Percentiles rank a stretch among this genome's conserved stretches.
phyloP scores from a whole-genome alignment of 176 grass and related monocot genomes.

The Poa pratensis region DNA sequence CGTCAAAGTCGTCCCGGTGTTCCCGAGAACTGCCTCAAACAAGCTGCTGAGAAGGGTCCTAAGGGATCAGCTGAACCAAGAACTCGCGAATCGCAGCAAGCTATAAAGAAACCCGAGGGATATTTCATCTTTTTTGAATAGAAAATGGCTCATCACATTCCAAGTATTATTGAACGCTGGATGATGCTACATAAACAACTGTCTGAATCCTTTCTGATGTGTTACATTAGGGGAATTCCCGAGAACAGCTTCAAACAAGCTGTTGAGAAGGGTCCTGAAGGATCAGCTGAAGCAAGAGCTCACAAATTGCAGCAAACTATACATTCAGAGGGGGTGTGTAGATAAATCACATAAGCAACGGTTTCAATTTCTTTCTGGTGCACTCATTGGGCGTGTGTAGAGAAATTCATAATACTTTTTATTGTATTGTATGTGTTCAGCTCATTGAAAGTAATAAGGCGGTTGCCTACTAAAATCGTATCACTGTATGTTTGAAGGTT shows the following conservation, averaged over 20 bases:
- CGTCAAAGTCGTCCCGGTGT: conserved; percentile 82
- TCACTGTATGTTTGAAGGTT: background rate
- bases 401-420: background rate
- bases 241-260: too few species aligned
- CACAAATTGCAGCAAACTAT: too few species aligned
- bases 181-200: too few species aligned
- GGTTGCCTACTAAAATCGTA: background rate
- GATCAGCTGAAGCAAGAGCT: too few species aligned
- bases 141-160: background rate
- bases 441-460: background rate
- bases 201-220: too few species aligned
- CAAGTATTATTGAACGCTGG: background rate
- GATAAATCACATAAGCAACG: background rate
- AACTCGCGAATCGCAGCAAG: conserved; percentile 61
- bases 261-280: background rate
- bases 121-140: background rate
- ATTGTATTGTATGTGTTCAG: conserved; percentile 15
- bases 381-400: background rate
- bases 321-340: too few species aligned
- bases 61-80: conserved; percentile 67
- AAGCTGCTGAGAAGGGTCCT: conserved; percentile 91
- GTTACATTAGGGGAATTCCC: too few species aligned
- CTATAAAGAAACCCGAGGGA: conserved; percentile 36
- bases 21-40: conserved; percentile 92
- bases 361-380: conserved; percentile 16